A percentile compares a stretch with the other conserved stretches of the same genome.
Evolutionary conservation across 2,329 filamentous ascomycete genomes (phyloP).

Genomic region (Epichloe gansuensis): DNA sequence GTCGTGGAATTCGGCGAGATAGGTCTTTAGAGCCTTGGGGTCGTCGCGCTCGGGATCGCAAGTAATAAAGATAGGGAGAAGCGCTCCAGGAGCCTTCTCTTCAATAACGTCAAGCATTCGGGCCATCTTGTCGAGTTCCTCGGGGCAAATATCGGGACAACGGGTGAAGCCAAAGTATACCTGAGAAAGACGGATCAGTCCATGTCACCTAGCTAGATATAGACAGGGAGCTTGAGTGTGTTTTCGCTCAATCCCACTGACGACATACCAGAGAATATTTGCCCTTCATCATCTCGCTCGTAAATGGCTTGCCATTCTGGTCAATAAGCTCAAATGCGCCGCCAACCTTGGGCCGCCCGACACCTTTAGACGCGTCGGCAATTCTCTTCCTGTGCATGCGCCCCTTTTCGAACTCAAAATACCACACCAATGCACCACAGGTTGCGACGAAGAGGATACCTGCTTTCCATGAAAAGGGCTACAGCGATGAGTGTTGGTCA

Average conservation of each 20-base stretch:
- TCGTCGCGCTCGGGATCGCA: constrained; percentile 91
- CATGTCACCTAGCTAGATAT: background rate
- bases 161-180: constrained; percentile 98
- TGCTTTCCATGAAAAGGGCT: constrained; percentile 92
- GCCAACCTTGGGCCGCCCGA: constrained; percentile 86
- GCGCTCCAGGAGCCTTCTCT: constrained; percentile 33
- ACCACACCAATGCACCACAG: constrained; percentile 67
- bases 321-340: constrained; percentile 75
- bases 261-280: constrained; percentile 63
- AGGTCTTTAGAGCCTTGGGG: constrained; percentile 70
- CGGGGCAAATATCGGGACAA: constrained; percentile 96
- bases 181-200: constrained; percentile 28
- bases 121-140: constrained; percentile 99
- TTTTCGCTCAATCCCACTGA: background rate
- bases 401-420: constrained; percentile 88
- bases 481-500: constrained; percentile 13
- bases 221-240: background rate
- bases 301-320: constrained; percentile 67
- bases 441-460: constrained; percentile 74
- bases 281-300: constrained; percentile 71
- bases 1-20: constrained; percentile 83
- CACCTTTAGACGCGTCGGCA: constrained; percentile 83
- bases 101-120: constrained; percentile 70
- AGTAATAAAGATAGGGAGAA: constrained; percentile 82
- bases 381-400: constrained; percentile 81